Base-by-base conservation (phyloP, 177 flowering plant genomes). In the Vitis hybrid region DNA sequence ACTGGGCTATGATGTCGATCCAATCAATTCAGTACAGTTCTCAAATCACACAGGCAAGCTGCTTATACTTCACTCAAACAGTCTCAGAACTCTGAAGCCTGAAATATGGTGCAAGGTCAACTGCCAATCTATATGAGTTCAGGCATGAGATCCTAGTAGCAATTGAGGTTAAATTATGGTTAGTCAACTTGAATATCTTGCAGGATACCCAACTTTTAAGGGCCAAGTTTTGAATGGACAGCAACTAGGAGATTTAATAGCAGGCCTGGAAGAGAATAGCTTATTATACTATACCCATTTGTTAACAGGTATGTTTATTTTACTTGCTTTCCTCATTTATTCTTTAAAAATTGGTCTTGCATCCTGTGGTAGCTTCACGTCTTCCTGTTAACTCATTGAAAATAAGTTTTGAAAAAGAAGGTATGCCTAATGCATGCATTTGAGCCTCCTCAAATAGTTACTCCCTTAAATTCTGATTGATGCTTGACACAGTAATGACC, bases 31-130 rank as follows among this genome's bases (percentile, higher is more conserved):
- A 13, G 99, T 95, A 26, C 99, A 95, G 80, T 95, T 95, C 84
- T 95, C 99, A 71, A 95, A 93, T 74, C 98, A 95, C 83, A 95
- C 99, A 87, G 98, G 98, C 90, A 92, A 94, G 96, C 87, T 80
- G 85, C 85, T 86, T 84, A 79, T 76, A 79, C 83, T 82, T 81
- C 78, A 75, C 69, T 78, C 77, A 72, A 72, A 73, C 68, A 73
- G 71, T 81, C 81, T 86, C 76, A 77, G 73, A 77, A 75, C 82
- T 76, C 71, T 79, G 79, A 78, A 74, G 70, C 79, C 74, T 78
- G 77, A 85, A 76, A 73, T 76, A 77, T 65, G 82, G 88, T 85
- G 86, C 78, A 80, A 75, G 75, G 74, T 74, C 82, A 77, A 77
- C 70, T 77, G 74, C 74, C 69, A 60, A 76, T 55, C 69, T 80